Base-by-base conservation (phyloP, 768 basidiomycete species). In the Phylloporus sp. region DNA sequence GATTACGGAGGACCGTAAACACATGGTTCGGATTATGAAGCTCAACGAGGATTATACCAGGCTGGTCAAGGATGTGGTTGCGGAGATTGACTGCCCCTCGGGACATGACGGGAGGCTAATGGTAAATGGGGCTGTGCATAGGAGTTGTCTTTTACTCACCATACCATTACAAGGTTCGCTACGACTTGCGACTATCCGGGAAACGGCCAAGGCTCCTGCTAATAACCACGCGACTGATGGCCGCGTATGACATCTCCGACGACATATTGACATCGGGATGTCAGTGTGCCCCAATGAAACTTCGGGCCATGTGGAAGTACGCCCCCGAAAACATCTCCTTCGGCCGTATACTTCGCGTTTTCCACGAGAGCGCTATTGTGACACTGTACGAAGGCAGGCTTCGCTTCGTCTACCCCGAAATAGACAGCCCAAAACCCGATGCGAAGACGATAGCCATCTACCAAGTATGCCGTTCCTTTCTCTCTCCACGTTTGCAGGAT, bases 21-120 rank as follows among this genome's bases (percentile, higher is more conserved):
- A 67, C 40, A 47, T 67, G 54, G 22, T 67, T 31, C 67, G 64
- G 22, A 57, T 67, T 45, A 69, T 67, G 58, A 66, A 60, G 31
- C 65, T 67, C 3, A 54, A 62, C 23, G 54, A 57, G n/a, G 55
- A 67, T 32, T 67, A 67, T 36, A 56, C 60, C 24, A 29, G 44
- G 40, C 45, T 54, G 23, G 47, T 34, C 40, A 64, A 49, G 40
- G 67, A 67, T 47, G 47, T 60, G 16, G 44, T 56, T 27, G 54
- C 50, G 16, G 66, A 67, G 47, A 59, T 67, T 6, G 66, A 69
- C 45, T 67, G 62, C 18, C 66, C 66, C 27, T 42, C 52, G 1
- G 67, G 65, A 27, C 61, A 59, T 29, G 55, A 60, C 7, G 67
- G 66, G 27, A 62, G 49, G 43, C 29, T 67, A 13, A 67, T 65